Evolutionary conservation across 768 basidiomycete species (phyloP).

Genomic region (Auricularia heimuer): DNA sequence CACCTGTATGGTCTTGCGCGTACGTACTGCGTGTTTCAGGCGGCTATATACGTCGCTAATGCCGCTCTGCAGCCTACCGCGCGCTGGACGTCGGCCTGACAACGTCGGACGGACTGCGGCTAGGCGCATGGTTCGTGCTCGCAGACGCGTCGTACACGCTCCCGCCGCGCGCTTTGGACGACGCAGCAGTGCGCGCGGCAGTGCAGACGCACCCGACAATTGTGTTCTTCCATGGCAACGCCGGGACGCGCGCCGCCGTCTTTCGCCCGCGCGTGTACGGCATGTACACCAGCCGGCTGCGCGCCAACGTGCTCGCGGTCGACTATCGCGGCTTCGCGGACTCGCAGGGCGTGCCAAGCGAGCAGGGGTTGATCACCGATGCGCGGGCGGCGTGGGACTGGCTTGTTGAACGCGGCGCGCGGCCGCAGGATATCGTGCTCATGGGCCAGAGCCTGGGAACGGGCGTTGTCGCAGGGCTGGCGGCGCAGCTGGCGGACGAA

Average conservation of each 20-base stretch:
- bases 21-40: conserved; percentile 27
- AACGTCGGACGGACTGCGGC: conserved; percentile 64
- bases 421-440: conserved; percentile 51
- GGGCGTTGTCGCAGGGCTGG: conserved; percentile 47
- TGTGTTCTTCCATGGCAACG: conserved; percentile 92
- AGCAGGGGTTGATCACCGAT: conserved; percentile 62
- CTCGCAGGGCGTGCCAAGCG: conserved; percentile 68
- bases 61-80: conserved; percentile 49
- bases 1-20: conserved; percentile 77
- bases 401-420: conserved; percentile 50
- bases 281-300: conserved; percentile 52
- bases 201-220: conserved; percentile 56
- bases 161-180: conserved; percentile 25
- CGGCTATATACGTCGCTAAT: not conserved
- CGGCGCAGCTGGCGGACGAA: conserved; percentile 29
- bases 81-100: conserved; percentile 59
- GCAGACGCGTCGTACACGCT: conserved; percentile 53
- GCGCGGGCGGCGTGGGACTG: conserved; percentile 76
- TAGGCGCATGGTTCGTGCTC: conserved; percentile 84
- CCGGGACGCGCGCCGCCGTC: conserved; percentile 60
- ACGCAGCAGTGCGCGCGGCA: conserved; percentile 41
- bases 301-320: conserved; percentile 69
- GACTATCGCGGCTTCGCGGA: conserved; percentile 94
- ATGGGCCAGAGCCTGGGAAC: conserved; percentile 88
- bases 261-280: conserved; percentile 63